Evolutionary conservation across 2,329 filamentous ascomycete genomes (phyloP).

Genomic region (Fusarium marasasianum): DNA sequence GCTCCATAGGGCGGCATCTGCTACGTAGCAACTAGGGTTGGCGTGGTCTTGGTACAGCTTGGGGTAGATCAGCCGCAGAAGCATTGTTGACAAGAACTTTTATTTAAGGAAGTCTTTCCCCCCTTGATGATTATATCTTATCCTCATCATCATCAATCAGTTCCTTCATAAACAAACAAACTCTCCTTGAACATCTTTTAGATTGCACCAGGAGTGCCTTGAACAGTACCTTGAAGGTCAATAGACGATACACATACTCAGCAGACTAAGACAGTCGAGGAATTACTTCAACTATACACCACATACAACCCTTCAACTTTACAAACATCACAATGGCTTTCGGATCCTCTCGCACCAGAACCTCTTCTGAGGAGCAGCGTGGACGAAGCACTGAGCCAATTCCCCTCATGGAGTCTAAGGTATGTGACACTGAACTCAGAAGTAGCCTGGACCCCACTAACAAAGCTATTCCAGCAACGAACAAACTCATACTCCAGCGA

Average conservation of each 20-base stretch:
- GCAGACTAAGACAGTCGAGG: background rate
- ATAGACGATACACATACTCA: slow-evolving; percentile 25
- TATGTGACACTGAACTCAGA: slow-evolving; percentile 27
- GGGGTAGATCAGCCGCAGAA: slow-evolving; percentile 14
- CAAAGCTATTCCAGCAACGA: slow-evolving; percentile 34
- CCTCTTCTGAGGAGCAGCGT: slow-evolving; percentile 37
- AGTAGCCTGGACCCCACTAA: slow-evolving; percentile 25
- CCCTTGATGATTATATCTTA: slow-evolving; percentile 1
- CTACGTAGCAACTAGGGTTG: slow-evolving; percentile 26
- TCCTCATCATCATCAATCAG: slow-evolving; percentile 5
- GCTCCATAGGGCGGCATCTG: slow-evolving; percentile 26
- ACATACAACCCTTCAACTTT: background rate
- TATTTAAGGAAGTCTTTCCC: slow-evolving; percentile 31
- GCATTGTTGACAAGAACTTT: slow-evolving; percentile 1
- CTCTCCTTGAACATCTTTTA: slow-evolving; percentile 37
- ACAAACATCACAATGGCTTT: slow-evolving; percentile 22
- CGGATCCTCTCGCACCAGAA: slow-evolving; percentile 12
- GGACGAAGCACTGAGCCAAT: slow-evolving; percentile 37
- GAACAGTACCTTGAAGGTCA: slow-evolving; percentile 26
- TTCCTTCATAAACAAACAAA: slow-evolving; percentile 19
- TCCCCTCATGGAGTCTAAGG: slow-evolving; percentile 39
- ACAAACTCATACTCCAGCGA: slow-evolving; percentile 46
- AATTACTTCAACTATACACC: background rate
- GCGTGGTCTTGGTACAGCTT: background rate
- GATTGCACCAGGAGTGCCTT: slow-evolving; percentile 37